These are phyloP conservation scores for Curvularia lunata DNA, from an alignment of 2,329 filamentous ascomycete genomes.

Conservation along the genomic window DNA sequence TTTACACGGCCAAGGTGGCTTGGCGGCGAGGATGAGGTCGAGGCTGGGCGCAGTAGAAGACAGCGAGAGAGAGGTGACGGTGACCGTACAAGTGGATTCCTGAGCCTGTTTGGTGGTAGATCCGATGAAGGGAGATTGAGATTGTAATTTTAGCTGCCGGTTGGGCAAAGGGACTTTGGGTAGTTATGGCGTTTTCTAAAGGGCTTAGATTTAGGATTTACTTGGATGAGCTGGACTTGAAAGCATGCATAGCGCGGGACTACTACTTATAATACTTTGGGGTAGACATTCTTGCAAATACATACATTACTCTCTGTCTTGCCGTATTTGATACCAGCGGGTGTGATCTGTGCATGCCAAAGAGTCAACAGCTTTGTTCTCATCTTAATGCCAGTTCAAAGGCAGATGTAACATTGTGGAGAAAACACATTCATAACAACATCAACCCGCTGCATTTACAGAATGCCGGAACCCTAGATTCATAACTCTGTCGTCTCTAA, in stretches of 20 bases:
- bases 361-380: neutral
- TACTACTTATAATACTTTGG: neutral
- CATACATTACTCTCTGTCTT: neutral
- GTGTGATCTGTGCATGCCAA: neutral
- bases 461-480: too few species aligned
- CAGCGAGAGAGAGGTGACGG: constrained; percentile 11
- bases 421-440: too few species aligned
- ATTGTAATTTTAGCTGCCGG: constrained; percentile 23
- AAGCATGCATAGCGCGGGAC: neutral
- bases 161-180: neutral
- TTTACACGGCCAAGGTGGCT: constrained; percentile 79
- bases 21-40: constrained; percentile 59
- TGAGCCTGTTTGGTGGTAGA: constrained; percentile 45
- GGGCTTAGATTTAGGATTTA: neutral
- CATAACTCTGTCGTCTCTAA: too few species aligned
- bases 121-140: constrained; percentile 44
- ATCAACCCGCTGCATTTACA: too few species aligned
- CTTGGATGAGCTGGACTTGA: neutral
- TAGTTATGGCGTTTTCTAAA: neutral
- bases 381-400: too few species aligned
- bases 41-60: constrained; percentile 15
- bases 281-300: neutral
- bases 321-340: neutral
- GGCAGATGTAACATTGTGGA: too few species aligned
- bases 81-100: constrained; percentile 28